These are phyloP conservation scores for Spathaspora gorwiae DNA, from an alignment of 805 yeast species.

Conservation along the genomic window DNA sequence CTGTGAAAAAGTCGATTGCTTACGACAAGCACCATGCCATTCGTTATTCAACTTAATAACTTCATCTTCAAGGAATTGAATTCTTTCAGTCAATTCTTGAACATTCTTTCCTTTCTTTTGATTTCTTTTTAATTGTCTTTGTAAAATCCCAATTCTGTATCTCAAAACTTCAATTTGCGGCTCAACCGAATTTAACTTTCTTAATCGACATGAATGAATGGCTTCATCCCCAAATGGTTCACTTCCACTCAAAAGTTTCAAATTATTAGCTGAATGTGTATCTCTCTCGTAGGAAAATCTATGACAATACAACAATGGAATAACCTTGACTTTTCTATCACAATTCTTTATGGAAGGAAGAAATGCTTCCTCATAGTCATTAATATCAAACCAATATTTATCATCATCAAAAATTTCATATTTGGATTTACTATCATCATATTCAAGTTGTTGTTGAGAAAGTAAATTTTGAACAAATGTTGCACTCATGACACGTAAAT, in stretches of 20 bases:
- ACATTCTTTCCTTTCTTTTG: constrained; percentile 4
- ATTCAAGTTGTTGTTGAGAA: constrained; percentile 1
- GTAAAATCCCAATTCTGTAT: constrained; percentile 24
- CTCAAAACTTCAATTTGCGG: constrained; percentile 23
- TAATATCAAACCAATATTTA: constrained; percentile 54
- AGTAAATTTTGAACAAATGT: constrained; percentile 34
- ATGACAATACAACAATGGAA: constrained; percentile 66
- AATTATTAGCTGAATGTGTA: constrained; percentile 25
- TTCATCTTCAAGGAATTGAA: constrained; percentile 17
- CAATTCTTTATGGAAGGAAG: constrained; percentile 32
- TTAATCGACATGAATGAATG: constrained; percentile 27
- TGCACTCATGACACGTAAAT: constrained; percentile 54
- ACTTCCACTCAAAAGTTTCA: not conserved
- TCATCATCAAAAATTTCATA: constrained; percentile 50
- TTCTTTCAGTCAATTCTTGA: constrained; percentile 12
- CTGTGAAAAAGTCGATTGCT: not conserved
- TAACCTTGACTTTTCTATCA: constrained; percentile 42
- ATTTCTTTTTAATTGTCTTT: constrained; percentile 11
- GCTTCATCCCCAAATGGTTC: constrained; percentile 20
- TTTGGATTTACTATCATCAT: constrained; percentile 5
- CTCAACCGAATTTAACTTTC: constrained; percentile 20
- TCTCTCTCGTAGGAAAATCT: constrained; percentile 65
- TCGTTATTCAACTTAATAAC: constrained; percentile 7
- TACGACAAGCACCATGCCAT: not conserved
- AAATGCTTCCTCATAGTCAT: constrained; percentile 59